Evolutionary conservation across 2,329 filamentous ascomycete species (phyloP), one percentile per base, ranked within the genome.

Genomic region (Magnaporthiopsis poae): DNA sequence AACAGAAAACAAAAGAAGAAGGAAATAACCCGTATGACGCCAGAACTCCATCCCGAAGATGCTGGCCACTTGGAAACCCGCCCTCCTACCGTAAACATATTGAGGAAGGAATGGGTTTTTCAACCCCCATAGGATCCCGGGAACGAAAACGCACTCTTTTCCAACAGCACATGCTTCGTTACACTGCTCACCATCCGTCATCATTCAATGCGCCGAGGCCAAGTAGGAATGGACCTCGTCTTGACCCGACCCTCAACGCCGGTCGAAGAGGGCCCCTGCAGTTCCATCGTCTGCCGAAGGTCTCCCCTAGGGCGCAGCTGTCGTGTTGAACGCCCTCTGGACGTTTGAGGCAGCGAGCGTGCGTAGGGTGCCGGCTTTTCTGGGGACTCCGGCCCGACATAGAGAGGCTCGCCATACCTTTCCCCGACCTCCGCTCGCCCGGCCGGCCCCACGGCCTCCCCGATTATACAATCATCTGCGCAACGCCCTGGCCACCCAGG

Each of bases 381-480:
- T 52, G 15, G 7, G 46, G 46, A 9, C n/a, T 56, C 21, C 5
- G 46, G 3, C 46, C 21, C n/a, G 11, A 56, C 18, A 21, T 25
- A 56, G 7, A n/a, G 9, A 15, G 46, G 46, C 46, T 25, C n/a
- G 46, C 46, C 46, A 25, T 56, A 21, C 15, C 33, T 12, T 11
- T 21, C 46, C 21, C 46, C 9, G 21, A n/a, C 18, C 18, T 27
- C 27, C 27, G 27, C 5, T n/a, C 21, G 21, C 46, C 39, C 46
- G 9, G 5, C 18, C n/a, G 21, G 21, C 9, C 5, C n/a, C 13
- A 15, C n/a, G 25, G 8, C 5, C 11, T 56, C 46, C 31, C 31
- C 31, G 67, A 72, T 81, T 83, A 96, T 74, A 98, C 92, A 79
- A 98, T 97, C 94, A 98, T 97, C 82, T 97, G 93, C 69, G 92